Evolutionary conservation across 305 asterid genomes (phyloP).

Genomic region (Plantago lanceolata): DNA sequence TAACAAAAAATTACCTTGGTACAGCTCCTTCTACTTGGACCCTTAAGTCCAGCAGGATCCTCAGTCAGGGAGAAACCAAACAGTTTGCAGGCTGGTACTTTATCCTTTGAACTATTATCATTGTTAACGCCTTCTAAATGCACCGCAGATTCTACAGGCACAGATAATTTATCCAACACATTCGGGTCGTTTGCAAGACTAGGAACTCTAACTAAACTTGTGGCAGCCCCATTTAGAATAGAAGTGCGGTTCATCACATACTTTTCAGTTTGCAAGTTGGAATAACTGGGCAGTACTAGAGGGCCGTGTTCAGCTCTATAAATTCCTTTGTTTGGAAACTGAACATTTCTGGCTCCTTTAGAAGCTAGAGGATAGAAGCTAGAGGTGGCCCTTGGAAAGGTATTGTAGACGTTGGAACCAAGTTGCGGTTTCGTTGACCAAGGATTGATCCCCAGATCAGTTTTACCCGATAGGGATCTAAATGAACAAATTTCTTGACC

Average conservation of each 20-base stretch:
- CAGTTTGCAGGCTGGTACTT: slow-evolving; percentile 52
- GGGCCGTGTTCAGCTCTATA: slow-evolving; percentile 52
- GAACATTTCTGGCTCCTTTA: slow-evolving; percentile 64
- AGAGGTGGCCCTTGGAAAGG: slow-evolving; percentile 42
- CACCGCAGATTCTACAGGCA: slow-evolving; percentile 32
- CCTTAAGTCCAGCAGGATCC: slow-evolving; percentile 50
- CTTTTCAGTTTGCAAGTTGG: slow-evolving; percentile 46
- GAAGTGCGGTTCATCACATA: slow-evolving; percentile 38
- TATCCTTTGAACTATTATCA: slow-evolving; percentile 41
- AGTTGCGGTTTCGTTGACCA: slow-evolving; percentile 56
- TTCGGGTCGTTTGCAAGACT: slow-evolving; percentile 38
- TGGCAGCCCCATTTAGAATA: slow-evolving; percentile 37
- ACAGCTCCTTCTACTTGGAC: slow-evolving; percentile 76
- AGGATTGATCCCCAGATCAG: slow-evolving; percentile 39
- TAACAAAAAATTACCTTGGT: slow-evolving; percentile 57
- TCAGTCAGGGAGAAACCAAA: slow-evolving; percentile 77
- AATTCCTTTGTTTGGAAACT: slow-evolving; percentile 46
- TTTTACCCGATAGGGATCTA: slow-evolving; percentile 66
- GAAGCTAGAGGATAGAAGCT: slow-evolving; percentile 81
- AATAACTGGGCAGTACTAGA: slow-evolving; percentile 39
- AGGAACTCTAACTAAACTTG: slow-evolving; percentile 37
- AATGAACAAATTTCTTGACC: slow-evolving; percentile 99
- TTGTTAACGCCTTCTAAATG: slow-evolving; percentile 34
- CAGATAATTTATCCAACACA: slow-evolving; percentile 41
- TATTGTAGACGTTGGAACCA: slow-evolving; percentile 38